These are phyloP conservation scores for Pichia terricola DNA, from an alignment of 1,139 yeast genomes.

Conservation along the genomic window DNA sequence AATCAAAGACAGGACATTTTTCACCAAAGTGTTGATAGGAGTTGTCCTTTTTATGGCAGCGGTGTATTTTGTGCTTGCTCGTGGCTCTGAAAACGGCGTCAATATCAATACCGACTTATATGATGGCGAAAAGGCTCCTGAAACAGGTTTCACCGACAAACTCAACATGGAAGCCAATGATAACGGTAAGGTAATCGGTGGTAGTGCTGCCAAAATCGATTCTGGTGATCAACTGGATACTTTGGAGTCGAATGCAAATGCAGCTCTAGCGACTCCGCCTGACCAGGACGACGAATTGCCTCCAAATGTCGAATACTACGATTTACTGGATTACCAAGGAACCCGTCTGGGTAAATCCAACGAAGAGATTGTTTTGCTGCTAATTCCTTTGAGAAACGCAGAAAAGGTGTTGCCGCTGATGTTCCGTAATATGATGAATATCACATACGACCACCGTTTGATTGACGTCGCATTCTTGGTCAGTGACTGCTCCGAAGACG, in stretches of 20 bases:
- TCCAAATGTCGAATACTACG: slow-evolving; percentile 44
- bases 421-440: slow-evolving; percentile 75
- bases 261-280: slow-evolving; percentile 10
- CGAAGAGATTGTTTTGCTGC: slow-evolving; percentile 58
- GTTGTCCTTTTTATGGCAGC: no score
- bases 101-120: no score
- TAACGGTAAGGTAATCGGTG: no score
- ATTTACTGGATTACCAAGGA: slow-evolving; percentile 51
- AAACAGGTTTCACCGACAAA: no score
- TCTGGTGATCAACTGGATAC: not conserved
- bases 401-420: slow-evolving; percentile 73
- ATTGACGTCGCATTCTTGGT: slow-evolving; percentile 81
- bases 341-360: slow-evolving; percentile 41
- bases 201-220: no score
- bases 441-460: slow-evolving; percentile 73
- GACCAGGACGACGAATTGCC: slow-evolving; percentile 10
- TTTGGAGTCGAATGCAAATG: slow-evolving; percentile 3
- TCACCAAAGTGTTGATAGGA: no score
- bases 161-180: no score
- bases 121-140: no score
- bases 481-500: slow-evolving; percentile 73
- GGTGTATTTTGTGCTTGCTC: no score
- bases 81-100: no score
- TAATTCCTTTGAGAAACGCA: slow-evolving; percentile 78
- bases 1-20: no score